Evolutionary conservation across 1,284 basidiomycete genomes (phyloP).

Genomic region (Lentinula novae-zelandiae): DNA sequence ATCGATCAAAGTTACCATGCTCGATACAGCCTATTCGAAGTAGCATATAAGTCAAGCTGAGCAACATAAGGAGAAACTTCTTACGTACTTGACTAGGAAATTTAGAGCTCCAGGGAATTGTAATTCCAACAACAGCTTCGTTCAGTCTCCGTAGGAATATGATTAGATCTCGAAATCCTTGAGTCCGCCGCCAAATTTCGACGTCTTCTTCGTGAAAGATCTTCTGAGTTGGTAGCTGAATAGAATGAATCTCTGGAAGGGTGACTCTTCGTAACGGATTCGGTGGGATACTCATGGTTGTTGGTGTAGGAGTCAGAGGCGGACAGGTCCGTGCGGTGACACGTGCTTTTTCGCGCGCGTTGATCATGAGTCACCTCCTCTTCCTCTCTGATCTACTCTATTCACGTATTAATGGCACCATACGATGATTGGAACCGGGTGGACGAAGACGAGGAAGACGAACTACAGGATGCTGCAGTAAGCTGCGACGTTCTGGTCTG

Average conservation of each 20-base stretch:
- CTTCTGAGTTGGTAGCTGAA: slow-evolving; percentile 36
- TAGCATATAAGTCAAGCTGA: slow-evolving; percentile 15
- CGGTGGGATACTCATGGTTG: not conserved
- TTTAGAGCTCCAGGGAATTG: slow-evolving; percentile 36
- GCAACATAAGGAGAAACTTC: slow-evolving; percentile 1
- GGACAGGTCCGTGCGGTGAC: too few relatives aligned
- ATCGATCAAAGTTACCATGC: slow-evolving; percentile 59
- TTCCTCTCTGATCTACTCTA: not conserved
- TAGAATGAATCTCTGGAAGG: slow-evolving; percentile 28
- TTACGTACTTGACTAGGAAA: slow-evolving; percentile 34
- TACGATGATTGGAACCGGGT: slow-evolving; percentile 75
- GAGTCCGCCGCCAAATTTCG: slow-evolving; percentile 60
- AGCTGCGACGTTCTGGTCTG: slow-evolving; percentile 20
- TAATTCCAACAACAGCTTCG: slow-evolving; percentile 66
- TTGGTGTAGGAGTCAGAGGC: too few relatives aligned
- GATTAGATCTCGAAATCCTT: slow-evolving; percentile 68
- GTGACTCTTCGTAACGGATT: slow-evolving; percentile 30
- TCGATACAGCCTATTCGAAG: slow-evolving; percentile 39
- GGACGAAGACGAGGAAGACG: slow-evolving; percentile 76
- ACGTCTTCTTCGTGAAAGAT: slow-evolving; percentile 73
- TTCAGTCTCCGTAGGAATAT: slow-evolving; percentile 72
- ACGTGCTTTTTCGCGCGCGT: not conserved
- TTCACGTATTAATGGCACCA: slow-evolving; percentile 37
- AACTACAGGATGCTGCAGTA: slow-evolving; percentile 68
- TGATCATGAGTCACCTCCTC: not conserved